A percentile compares a stretch with the other conserved stretches of the same genome.
Conservation (phyloP, 1,284 basidiomycete genomes). For the Microbotryum lychnidis-dioicae region DNA sequence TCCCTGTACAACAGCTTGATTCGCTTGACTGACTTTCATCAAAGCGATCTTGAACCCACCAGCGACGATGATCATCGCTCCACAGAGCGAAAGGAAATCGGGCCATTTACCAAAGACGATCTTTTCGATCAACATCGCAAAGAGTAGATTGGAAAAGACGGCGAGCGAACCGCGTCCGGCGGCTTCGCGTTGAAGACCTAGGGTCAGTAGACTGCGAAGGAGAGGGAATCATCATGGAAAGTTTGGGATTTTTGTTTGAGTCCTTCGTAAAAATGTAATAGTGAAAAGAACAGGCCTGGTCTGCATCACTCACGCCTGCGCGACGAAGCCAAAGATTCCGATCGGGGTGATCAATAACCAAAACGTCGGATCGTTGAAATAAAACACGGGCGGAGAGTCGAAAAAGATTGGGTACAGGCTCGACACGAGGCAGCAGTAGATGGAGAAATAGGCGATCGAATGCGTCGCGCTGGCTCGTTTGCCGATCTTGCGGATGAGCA, state of each 20-base stretch:
- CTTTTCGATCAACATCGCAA: conserved; percentile 30
- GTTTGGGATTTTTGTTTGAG: too few species aligned
- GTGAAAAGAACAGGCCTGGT: too few species aligned
- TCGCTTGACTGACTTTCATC: conserved; percentile 7
- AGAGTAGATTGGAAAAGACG: conserved; percentile 24
- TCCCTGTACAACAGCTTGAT: not conserved
- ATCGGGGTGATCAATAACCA: conserved; percentile 29
- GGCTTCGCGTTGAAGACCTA: conserved; percentile 24
- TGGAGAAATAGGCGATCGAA: conserved; percentile 32
- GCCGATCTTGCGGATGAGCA: conserved; percentile 39
- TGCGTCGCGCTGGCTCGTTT: conserved; percentile 34
- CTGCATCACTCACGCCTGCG: conserved; percentile 14
- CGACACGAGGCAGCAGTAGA: conserved; percentile 24
- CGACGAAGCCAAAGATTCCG: conserved; percentile 32
- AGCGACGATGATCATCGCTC: conserved; percentile 32
- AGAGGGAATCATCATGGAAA: too few species aligned
- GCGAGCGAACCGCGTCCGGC: conserved; percentile 25
- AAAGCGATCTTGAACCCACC: conserved; percentile 31
- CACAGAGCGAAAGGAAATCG: conserved; percentile 30
- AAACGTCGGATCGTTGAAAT: conserved; percentile 23
- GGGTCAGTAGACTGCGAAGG: conserved; percentile 16
- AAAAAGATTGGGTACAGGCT: conserved; percentile 27
- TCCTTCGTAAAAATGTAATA: too few species aligned
- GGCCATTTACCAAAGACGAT: conserved; percentile 29
- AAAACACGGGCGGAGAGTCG: conserved; percentile 23